phyloP scores from a whole-genome alignment of 805 yeast species.

The Saccharomycopsis babjevae region DNA sequence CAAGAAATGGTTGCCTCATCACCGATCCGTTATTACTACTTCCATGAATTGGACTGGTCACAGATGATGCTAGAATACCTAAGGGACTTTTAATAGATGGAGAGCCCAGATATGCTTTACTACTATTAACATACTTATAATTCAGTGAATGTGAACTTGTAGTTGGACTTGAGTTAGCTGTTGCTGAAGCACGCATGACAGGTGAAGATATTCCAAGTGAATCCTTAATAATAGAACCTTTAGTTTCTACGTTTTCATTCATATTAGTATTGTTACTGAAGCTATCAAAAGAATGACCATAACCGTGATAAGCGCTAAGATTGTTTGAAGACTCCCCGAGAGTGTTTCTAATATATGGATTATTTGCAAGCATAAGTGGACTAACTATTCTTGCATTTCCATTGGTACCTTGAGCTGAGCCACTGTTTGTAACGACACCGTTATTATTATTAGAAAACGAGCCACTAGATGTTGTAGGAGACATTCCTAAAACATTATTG shows the following conservation, averaged over 20 bases:
- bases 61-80: not conserved
- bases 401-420: not conserved
- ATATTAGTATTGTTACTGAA: not conserved
- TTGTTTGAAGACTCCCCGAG: not conserved
- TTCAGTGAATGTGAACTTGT: not conserved
- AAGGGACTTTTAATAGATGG: not conserved
- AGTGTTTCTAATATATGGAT: constrained; percentile 16
- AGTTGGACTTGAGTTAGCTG: not conserved
- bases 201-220: not conserved
- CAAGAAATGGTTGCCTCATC: not conserved
- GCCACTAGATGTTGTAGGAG: not conserved
- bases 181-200: not conserved
- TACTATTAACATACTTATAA: not conserved
- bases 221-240: not conserved
- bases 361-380: constrained; percentile 3
- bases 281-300: not conserved
- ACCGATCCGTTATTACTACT: not conserved
- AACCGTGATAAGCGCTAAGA: not conserved
- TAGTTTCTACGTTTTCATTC: not conserved
- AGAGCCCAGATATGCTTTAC: not conserved
- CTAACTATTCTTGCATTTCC: not conserved
- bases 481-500: not conserved
- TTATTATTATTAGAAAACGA: not conserved
- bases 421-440: not conserved
- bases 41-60: not conserved